Conservation (phyloP, 768 basidiomycete species). For the Kwoniella dejecticola region DNA sequence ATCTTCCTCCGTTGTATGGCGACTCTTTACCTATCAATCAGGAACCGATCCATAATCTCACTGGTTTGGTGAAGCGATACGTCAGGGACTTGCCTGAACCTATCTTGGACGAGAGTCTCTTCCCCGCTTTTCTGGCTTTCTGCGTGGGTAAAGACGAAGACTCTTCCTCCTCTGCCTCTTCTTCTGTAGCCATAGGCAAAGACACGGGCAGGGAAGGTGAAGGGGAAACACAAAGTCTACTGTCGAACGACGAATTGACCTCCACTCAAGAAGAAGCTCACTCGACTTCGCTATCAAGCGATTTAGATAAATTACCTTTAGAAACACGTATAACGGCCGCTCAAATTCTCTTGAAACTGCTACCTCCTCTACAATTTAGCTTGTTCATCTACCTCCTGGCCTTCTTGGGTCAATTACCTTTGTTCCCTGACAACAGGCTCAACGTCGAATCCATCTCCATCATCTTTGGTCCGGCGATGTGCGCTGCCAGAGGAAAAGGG, state of each 20-base stretch:
- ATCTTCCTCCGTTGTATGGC: constrained; percentile 46
- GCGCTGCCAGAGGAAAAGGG: constrained; percentile 37
- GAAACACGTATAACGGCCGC: constrained; percentile 56
- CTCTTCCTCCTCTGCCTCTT: too few species aligned
- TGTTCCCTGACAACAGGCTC: constrained; percentile 62
- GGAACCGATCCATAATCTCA: constrained; percentile 47
- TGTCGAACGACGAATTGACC: not conserved
- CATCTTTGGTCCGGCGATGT: constrained; percentile 59
- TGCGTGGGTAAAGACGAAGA: constrained; percentile 38
- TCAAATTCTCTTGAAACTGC: constrained; percentile 62
- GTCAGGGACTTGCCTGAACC: constrained; percentile 61
- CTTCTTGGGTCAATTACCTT: constrained; percentile 66
- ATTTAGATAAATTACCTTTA: constrained; percentile 13
- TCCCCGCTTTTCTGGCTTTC: constrained; percentile 59
- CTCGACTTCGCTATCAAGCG: constrained; percentile 8
- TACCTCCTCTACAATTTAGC: constrained; percentile 62
- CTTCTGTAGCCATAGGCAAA: too few species aligned
- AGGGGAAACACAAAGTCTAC: not conserved
- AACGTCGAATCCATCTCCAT: constrained; percentile 59
- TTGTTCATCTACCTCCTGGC: constrained; percentile 76
- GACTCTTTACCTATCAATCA: constrained; percentile 29
- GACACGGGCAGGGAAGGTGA: not conserved
- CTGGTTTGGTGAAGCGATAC: constrained; percentile 58
- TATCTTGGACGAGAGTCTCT: constrained; percentile 58
- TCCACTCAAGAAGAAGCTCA: not conserved